Evolutionary conservation across 1,284 basidiomycete species (phyloP), one percentile per base, ranked within the genome.

Genomic region (Ceratobasidium sp.): DNA sequence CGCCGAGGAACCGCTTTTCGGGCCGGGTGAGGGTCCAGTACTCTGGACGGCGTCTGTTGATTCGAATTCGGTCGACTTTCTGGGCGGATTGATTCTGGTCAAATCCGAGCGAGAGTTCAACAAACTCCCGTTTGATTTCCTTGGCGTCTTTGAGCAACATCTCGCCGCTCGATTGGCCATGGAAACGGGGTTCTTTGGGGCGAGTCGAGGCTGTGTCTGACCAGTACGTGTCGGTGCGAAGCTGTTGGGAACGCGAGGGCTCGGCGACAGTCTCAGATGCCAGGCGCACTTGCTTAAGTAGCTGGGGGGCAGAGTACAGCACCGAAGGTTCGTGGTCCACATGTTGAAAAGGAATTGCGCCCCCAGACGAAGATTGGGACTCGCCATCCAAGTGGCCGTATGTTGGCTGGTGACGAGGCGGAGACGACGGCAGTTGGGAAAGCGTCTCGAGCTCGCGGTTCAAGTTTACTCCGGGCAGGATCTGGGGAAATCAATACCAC

Each of bases 91-190:
- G 38, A n/a, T 50, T 32, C 7, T 34, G 31, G 29, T 62, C 47
- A 1, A 29, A 42, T 17, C 45, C 43, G 12, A 62, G n/a, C 3
- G 43, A 22, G 17, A 62, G 31, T 15, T 62, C 58, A 17, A 52
- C 60, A 22, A 35, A 52, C 22, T 65, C 60, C 20, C 49, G 47
- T 27, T 43, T 65, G 20, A 65, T 25, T 42, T 65, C 60, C n/a
- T 65, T 65, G 0, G 60, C 60, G 17, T 65, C 60, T 22, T 49
- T 32, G 25, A 65, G 49, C 1, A 65, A 35, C n/a, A 65, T 65
- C 17, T 65, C 60, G 20, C 60, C 60, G 42, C 60, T 65, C 60
- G 60, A 65, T 65, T 52, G 47, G 25, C 60, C 60, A 34, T 65
- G 60, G 32, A 52, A 65, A 31, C 60, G 60, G 1, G 60, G 60